These are phyloP conservation scores for Dictyostelium capitatum DNA, from an alignment of 78 protist species.

Conservation along the genomic window DNA sequence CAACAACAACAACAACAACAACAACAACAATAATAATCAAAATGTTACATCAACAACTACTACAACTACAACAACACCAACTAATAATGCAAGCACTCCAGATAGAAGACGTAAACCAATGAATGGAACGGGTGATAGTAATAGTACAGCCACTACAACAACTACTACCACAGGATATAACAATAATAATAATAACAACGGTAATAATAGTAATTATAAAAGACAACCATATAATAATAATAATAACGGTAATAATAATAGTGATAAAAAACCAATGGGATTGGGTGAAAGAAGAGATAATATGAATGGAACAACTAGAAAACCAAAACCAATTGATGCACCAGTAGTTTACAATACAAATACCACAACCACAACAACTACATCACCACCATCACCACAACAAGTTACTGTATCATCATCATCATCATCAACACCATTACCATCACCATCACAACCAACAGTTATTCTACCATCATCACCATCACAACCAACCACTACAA, in stretches of 20 bases:
- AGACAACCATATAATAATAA: not conserved
- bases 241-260: not conserved
- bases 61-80: not conserved
- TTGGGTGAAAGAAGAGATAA: not conserved
- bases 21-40: not conserved
- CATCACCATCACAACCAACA: not conserved
- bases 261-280: not conserved
- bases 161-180: not conserved
- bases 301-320: not conserved
- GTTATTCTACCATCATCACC: not conserved
- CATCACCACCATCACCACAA: not conserved
- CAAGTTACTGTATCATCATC: not conserved
- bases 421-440: not conserved
- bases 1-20: not conserved
- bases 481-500: not conserved
- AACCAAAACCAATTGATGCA: not conserved
- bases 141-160: not conserved
- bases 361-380: not conserved
- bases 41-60: not conserved
- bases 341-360: not conserved
- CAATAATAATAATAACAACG: not conserved
- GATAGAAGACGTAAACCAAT: conserved; percentile 27
- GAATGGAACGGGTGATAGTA: not conserved
- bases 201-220: not conserved
- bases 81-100: not conserved